Evolutionary conservation across 2,329 filamentous ascomycete genomes (phyloP), one percentile per base, ranked within the genome.

Genomic region (Ascochyta fabae): DNA sequence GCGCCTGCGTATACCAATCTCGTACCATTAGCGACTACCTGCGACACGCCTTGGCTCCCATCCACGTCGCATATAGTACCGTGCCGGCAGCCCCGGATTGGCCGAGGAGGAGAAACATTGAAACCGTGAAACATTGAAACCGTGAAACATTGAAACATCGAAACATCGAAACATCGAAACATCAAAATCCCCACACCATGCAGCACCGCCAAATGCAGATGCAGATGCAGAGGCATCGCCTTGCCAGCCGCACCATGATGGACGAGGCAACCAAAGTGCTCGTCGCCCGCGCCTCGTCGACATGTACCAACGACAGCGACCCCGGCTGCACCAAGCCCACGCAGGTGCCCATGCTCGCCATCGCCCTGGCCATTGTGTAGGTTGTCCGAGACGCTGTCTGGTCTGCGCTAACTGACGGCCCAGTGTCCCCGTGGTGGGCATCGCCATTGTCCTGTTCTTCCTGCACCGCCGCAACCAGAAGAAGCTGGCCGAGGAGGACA

Each of bases 381-480:
- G 72, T 62, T 19, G 23, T 22, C 10, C 27, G 7, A 23, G 23
- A 15, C 36, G 13, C 8, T 35, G n/a, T 29, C 1, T 6, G 50
- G 29, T 45, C 16, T n/a, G 10, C 45, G 66, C 73, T 75, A 62
- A 75, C 41, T 12, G 12, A 6, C 3, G 42, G 22, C 29, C 12
- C 66, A 97, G 93, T 38, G 86, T 98, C 49, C 93, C 95, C 1
- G 71, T 96, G 42, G 79, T 87, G 27, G 79, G 84, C 58, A 88
- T 90, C 19, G 73, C 89, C 1, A 71, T 86, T 43, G 84, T 92
- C 1, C 79, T 97, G 35, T 70, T 93, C 61, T 88, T 87, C 70
- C 83, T 99, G 33, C 93, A 97, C 72, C 86, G 91, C 48, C 85
- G 91, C 73, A 89, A 92, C 68, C 78, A 90, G 35, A 86, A 84